A percentile compares a stretch with the other conserved stretches of the same genome.
phyloP scores from a whole-genome alignment of 768 basidiomycete species.

The Mycena belliarum region DNA sequence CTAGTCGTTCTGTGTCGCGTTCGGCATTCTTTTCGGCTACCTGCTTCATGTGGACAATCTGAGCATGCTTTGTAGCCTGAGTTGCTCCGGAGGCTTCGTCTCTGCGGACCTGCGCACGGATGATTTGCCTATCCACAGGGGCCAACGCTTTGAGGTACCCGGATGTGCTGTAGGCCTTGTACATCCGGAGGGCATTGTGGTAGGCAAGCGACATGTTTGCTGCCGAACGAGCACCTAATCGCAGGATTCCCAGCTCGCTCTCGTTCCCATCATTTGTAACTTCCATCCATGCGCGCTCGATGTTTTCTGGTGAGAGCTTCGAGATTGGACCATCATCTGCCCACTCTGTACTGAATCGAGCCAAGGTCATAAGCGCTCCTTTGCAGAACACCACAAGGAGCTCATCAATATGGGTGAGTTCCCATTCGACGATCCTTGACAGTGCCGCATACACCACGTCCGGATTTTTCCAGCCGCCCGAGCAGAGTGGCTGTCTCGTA shows the following conservation, averaged over 20 bases:
- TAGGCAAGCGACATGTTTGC: constrained; percentile 3
- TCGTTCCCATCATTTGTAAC: constrained; percentile 26
- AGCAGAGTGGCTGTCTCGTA: constrained; percentile 2
- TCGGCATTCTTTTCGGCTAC: background rate
- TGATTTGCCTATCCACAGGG: background rate
- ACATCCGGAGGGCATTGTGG: constrained; percentile 17
- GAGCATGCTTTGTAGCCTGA: background rate
- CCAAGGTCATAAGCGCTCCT: constrained; percentile 2
- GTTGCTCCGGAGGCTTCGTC: background rate
- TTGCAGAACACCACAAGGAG: constrained; percentile 5
- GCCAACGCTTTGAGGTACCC: background rate
- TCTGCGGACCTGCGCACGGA: background rate
- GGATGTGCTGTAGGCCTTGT: constrained; percentile 10
- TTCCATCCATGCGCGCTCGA: constrained; percentile 14
- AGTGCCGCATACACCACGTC: constrained; percentile 15
- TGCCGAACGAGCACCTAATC: background rate
- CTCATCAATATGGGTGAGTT: background rate
- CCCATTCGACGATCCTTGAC: background rate
- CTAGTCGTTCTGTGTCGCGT: background rate
- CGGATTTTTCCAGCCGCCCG: constrained; percentile 14
- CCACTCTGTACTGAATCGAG: constrained; percentile 2
- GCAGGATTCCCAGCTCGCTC: constrained; percentile 13
- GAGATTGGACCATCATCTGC: background rate
- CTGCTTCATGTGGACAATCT: constrained; percentile 6
- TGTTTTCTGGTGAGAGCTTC: background rate